Evolutionary conservation across 2,329 filamentous ascomycete species (phyloP).

Genomic region (Beauveria bassiana): DNA sequence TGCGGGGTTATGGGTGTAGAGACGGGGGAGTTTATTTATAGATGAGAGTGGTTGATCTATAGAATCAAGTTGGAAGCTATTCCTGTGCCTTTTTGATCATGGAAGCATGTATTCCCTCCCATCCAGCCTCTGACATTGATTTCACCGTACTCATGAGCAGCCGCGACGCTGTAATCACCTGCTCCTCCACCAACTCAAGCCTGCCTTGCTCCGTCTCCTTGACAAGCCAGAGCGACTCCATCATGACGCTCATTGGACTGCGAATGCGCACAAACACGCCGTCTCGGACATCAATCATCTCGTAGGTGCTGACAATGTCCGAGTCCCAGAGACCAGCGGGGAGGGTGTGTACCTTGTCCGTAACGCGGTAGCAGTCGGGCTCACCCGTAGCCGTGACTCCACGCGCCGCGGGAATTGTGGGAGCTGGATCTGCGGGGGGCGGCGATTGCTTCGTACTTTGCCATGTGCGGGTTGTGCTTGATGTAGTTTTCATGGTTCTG

Average conservation of each 20-base stretch:
- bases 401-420: constrained; percentile 23
- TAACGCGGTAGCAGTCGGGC: constrained; percentile 38
- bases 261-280: constrained; percentile 45
- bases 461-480: constrained; percentile 43
- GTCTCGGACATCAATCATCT: constrained; percentile 41
- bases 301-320: constrained; percentile 45
- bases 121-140: constrained; percentile 42
- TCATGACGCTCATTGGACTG: constrained; percentile 41
- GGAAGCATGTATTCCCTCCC: constrained; percentile 42
- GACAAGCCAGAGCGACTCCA: constrained; percentile 46
- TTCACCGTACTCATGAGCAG: constrained; percentile 42
- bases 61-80: constrained; percentile 13
- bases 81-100: constrained; percentile 32
- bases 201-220: constrained; percentile 23
- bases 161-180: constrained; percentile 42
- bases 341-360: constrained; percentile 42
- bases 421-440: constrained; percentile 20
- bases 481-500: constrained; percentile 47
- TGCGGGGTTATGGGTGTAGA: not conserved
- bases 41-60: not conserved
- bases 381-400: constrained; percentile 18
- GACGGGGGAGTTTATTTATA: not conserved
- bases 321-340: constrained; percentile 49
- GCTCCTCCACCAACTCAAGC: constrained; percentile 40
- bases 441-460: constrained; percentile 32